Base-by-base conservation (phyloP, 306 rosid genomes). In the Lablab purpureus region DNA sequence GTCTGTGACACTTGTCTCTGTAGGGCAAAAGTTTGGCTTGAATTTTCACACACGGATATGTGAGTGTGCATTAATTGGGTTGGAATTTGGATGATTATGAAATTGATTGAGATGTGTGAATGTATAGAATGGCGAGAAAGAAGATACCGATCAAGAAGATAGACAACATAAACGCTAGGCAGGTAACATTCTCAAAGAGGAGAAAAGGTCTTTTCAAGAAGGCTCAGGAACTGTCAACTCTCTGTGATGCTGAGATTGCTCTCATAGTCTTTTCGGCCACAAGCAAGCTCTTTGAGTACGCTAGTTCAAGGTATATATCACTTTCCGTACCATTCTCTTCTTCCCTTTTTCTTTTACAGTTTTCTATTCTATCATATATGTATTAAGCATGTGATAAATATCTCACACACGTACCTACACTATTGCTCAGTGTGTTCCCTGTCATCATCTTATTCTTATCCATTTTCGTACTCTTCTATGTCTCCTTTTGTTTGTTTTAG, bases 131-230 rank as follows among this genome's bases (percentile, higher is more conserved):
- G 76, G 23, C 76, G 7, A 18, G 76, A 19, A 71, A 51, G 76
- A 71, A 19, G 65, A 71, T 71, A 32, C 34, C 27, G 50, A 71
- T 70, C 5, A 70, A 70, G 75, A 70, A 70, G 75, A 83, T 83
- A 13, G 87, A 86, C 41, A 86, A 66, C 70, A 71, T 66, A 66
- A 81, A 72, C 5, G 81, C 89, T 9, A 79, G 89, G 84, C 89
- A 86, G 36, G 89, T 86, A 17, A 83, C 86, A 6, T 86, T 86
- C 74, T 86, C 87, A 0, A 86, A 79, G 75, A 82, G 87, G 75
- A 86, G 83, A 49, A 83, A 49, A 67, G 89, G 89, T 23, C 81
- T 86, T 10, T 60, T 86, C 67, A 86, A 86, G 71, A 86, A 86
- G 30, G 87, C 89, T 71, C 34, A 45, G 37, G 89, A 86, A 49